Percentiles rank a stretch among this genome's conserved stretches.
Evolutionary conservation across 2,329 filamentous ascomycete species (phyloP).

Genomic region (Aureobasidium subglaciale): DNA sequence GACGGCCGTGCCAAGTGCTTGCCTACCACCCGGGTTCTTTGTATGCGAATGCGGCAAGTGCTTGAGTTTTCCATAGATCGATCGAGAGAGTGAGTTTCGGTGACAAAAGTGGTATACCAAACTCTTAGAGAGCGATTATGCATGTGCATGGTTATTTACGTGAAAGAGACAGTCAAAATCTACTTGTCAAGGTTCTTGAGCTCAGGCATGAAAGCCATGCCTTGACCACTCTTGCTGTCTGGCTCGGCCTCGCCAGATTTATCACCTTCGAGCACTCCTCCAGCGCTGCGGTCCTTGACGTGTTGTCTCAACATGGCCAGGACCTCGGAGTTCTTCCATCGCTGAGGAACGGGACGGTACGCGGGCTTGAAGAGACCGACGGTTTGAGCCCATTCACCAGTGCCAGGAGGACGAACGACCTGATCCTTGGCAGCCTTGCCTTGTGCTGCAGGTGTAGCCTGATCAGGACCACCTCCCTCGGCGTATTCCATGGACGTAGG

Average conservation of each 20-base stretch:
- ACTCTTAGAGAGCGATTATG: neutral
- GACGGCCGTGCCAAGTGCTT: neutral
- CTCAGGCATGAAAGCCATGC: slow-evolving; percentile 46
- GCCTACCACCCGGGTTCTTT: neutral
- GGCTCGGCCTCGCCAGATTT: slow-evolving; percentile 24
- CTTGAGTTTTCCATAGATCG: neutral
- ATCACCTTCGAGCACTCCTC: slow-evolving; percentile 25
- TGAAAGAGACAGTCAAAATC: neutral
- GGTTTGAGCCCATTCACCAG: slow-evolving; percentile 93
- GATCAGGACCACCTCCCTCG: slow-evolving; percentile 43
- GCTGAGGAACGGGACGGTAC: slow-evolving; percentile 77
- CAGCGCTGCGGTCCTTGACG: slow-evolving; percentile 31
- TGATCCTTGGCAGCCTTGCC: slow-evolving; percentile 36
- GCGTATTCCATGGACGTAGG: slow-evolving; percentile 51
- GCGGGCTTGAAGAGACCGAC: slow-evolving; percentile 89
- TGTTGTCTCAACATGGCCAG: slow-evolving; percentile 65
- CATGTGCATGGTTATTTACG: neutral
- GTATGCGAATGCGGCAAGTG: too few relatives aligned
- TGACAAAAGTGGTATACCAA: neutral
- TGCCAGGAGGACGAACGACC: slow-evolving; percentile 39
- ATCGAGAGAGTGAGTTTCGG: neutral
- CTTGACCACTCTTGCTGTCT: slow-evolving; percentile 32
- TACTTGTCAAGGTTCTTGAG: slow-evolving; percentile 40
- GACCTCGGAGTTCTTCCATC: slow-evolving; percentile 81
- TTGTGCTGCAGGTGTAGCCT: slow-evolving; percentile 39